Percentiles rank a stretch among this genome's conserved stretches.
Conservation (phyloP, 1,284 basidiomycete genomes). For the Puccinia sorghi region DNA sequence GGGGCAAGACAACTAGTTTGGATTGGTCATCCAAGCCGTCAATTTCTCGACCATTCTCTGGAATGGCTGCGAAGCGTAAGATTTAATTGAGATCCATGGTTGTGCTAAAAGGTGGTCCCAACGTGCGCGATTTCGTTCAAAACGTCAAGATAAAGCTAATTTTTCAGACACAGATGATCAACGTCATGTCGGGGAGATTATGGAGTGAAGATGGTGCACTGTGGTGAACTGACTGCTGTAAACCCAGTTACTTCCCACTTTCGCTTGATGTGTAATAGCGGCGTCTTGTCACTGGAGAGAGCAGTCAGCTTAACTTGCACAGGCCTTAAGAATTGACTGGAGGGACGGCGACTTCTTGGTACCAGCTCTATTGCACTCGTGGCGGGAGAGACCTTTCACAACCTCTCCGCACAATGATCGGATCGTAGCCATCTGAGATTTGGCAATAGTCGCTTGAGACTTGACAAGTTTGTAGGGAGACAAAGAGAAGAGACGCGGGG, state of each 20-base stretch:
- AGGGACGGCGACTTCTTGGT: slow-evolving; percentile 75
- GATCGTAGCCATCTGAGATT: slow-evolving; percentile 96
- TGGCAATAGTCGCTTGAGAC: slow-evolving; percentile 91
- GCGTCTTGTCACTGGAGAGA: slow-evolving; percentile 84
- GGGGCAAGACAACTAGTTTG: too few relatives aligned
- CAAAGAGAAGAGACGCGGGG: too few relatives aligned
- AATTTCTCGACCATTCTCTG: slow-evolving; percentile 97
- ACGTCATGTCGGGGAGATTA: slow-evolving; percentile 64
- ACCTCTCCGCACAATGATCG: slow-evolving; percentile 73
- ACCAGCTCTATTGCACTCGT: slow-evolving; percentile 51
- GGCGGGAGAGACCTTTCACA: slow-evolving; percentile 56
- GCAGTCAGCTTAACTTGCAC: slow-evolving; percentile 70
- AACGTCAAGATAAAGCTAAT: slow-evolving; percentile 73
- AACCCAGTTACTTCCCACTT: slow-evolving; percentile 96
- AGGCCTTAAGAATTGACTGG: slow-evolving; percentile 90
- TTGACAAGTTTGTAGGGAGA: slow-evolving; percentile 92
- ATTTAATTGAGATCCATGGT: too few relatives aligned
- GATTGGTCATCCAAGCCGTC: slow-evolving; percentile 95
- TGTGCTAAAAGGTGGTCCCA: slow-evolving; percentile 96
- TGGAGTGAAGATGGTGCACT: slow-evolving; percentile 10
- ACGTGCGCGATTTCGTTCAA: slow-evolving; percentile 96
- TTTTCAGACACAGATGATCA: not conserved
- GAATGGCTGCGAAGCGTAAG: slow-evolving; percentile 94
- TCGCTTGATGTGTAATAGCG: slow-evolving; percentile 91
- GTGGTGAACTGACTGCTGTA: slow-evolving; percentile 91